phyloP scores from a whole-genome alignment of 1,284 basidiomycete species.

The Apiotrichum porosum region DNA sequence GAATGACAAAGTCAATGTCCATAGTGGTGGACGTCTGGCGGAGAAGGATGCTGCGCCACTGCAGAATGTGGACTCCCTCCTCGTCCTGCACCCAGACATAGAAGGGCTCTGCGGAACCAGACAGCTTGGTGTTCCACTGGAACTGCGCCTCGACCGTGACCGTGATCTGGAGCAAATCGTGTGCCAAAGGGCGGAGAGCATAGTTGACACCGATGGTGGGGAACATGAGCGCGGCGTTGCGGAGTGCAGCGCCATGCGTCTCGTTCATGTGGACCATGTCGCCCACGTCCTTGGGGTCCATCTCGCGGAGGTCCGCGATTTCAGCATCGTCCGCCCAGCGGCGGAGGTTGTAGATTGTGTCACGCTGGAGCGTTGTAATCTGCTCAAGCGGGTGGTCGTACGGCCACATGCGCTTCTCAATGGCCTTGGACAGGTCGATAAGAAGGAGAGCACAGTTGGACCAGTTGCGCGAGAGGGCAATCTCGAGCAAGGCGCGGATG shows the following conservation, averaged over 20 bases:
- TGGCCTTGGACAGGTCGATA: slow-evolving; percentile 87
- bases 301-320: slow-evolving; percentile 68
- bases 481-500: slow-evolving; percentile 86
- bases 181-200: slow-evolving; percentile 71
- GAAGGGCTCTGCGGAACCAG: slow-evolving; percentile 78
- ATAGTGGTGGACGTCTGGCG: slow-evolving; percentile 61
- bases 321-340: slow-evolving; percentile 80
- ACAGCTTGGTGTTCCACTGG: slow-evolving; percentile 75
- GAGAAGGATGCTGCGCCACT: slow-evolving; percentile 68
- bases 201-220: slow-evolving; percentile 68
- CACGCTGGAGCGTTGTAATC: slow-evolving; percentile 65
- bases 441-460: slow-evolving; percentile 74
- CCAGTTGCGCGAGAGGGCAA: slow-evolving; percentile 87
- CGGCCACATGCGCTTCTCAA: slow-evolving; percentile 91
- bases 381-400: slow-evolving; percentile 89
- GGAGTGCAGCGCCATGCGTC: slow-evolving; percentile 71
- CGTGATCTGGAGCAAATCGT: slow-evolving; percentile 75
- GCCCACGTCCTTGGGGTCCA: slow-evolving; percentile 72
- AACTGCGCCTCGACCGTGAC: slow-evolving; percentile 67
- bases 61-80: slow-evolving; percentile 72
- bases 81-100: slow-evolving; percentile 95
- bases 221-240: slow-evolving; percentile 78
- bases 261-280: slow-evolving; percentile 82
- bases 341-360: slow-evolving; percentile 73
- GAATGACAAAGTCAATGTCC: slow-evolving; percentile 74